Base-by-base conservation (phyloP, 2,329 filamentous ascomycete genomes). In the Piedraia hortae region DNA sequence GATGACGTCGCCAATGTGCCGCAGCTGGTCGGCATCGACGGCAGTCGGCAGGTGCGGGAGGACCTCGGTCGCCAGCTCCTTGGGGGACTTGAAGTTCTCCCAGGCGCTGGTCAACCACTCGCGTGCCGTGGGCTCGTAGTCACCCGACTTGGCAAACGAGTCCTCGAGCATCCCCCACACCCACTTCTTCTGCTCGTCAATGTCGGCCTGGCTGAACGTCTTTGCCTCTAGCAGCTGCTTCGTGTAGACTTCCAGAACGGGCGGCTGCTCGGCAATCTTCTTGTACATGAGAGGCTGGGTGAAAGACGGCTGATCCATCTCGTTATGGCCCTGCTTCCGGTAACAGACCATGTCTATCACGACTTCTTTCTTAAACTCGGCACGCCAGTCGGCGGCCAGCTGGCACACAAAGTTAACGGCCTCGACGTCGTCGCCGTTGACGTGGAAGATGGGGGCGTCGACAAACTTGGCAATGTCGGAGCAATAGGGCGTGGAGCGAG, bases 261-360 rank as follows among this genome's bases (percentile, higher is more conserved):
- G 65, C 32, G 70, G 61, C 46, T 93, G 77, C 28, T 69, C 59
- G 35, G 67, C 62, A 43, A 97, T 93, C 41, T 73, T 74, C 67
- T 93, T 91, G 64, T 97, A 97, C 85, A 97, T 97, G 36, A 91
- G 55, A 18, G 85, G 85, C 47, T 97, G 85, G n/a, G 85, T 97
- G 59, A 97, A 97, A 18, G 82, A 90, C 21, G 85, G 85, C 57
- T 97, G 85, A 45, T 97, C 85, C 6, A 85, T 97, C 57, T 97
- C 85, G 54, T 97, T 97, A 65, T 97, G 85, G 30, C 85, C 85
- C 47, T 91, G 68, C 56, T 93, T 97, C 43, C 85, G 73, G 61
- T 97, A 97, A 62, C 85, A 97, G 43, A 93, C 78, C 39, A 97
- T 65, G 47, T 97, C 85, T 41, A 97, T 77, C 36, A 97, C 80